A percentile compares a stretch with the other conserved stretches of the same genome.
Conservation (phyloP, 495 filamentous ascomycete genomes). For the Evernia prunastri region DNA sequence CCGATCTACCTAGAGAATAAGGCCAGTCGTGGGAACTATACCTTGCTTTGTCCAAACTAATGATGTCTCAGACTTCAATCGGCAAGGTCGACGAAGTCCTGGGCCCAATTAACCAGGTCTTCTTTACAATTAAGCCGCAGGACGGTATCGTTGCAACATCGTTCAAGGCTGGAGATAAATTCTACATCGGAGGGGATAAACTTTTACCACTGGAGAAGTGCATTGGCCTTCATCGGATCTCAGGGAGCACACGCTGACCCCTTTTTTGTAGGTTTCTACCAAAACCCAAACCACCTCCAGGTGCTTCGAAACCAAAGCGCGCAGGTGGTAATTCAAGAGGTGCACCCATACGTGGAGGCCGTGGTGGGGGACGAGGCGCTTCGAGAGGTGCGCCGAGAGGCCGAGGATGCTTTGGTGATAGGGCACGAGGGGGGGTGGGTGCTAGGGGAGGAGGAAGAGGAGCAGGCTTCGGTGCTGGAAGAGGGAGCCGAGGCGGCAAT, state of each 20-base stretch:
- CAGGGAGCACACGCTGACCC: conserved; percentile 21
- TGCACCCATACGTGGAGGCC: conserved; percentile 39
- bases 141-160: conserved; percentile 91
- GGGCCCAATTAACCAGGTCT: conserved; percentile 91
- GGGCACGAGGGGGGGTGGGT: conserved; percentile 33
- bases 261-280: conserved; percentile 65
- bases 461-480: conserved; percentile 22
- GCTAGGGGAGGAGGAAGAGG: conserved; percentile 44
- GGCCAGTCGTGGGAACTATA: conserved; percentile 38
- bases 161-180: conserved; percentile 94
- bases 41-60: conserved; percentile 1
- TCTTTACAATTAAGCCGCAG: conserved; percentile 94
- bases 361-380: conserved; percentile 41
- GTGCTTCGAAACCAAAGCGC: conserved; percentile 53
- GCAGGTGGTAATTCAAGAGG: conserved; percentile 51
- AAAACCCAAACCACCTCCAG: conserved; percentile 79
- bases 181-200: conserved; percentile 92
- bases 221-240: conserved; percentile 8
- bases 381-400: conserved; percentile 41
- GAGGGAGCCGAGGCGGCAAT: conserved; percentile 26
- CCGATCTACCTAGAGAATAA: conserved; percentile 99
- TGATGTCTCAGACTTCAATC: conserved; percentile 43
- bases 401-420: conserved; percentile 35
- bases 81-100: conserved; percentile 63
- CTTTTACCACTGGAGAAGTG: conserved; percentile 84